Percentiles rank a stretch among this genome's conserved stretches.
phyloP scores from a whole-genome alignment of 371 early-diverging fungal genomes.

The Neoconidiobolus thromboides region DNA sequence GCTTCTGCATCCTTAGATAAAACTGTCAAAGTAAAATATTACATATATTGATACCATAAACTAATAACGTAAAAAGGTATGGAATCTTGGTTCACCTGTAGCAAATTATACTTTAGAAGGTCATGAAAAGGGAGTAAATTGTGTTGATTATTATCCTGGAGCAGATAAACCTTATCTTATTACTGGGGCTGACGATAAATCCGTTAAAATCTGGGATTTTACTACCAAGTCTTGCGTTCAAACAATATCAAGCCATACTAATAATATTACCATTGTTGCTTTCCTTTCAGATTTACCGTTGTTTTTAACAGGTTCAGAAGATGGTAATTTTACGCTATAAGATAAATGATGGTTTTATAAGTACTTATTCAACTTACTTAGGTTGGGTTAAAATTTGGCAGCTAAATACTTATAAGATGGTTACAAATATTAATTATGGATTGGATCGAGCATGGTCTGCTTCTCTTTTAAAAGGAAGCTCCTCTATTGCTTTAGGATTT shows the following conservation, averaged over 20 bases:
- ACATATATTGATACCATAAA: background rate
- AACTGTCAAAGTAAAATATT: constrained; percentile 51
- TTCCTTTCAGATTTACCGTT: constrained; percentile 97
- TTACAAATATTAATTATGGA: constrained; percentile 89
- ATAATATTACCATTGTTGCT: constrained; percentile 86
- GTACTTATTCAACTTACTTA: background rate
- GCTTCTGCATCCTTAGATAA: constrained; percentile 86
- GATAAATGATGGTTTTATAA: background rate
- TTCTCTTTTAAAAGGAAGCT: constrained; percentile 65
- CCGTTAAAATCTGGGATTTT: constrained; percentile 98
- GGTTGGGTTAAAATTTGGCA: constrained; percentile 93
- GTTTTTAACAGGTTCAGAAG: constrained; percentile 92
- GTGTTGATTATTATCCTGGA: constrained; percentile 86
- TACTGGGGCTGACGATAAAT: constrained; percentile 80
- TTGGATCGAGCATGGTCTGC: constrained; percentile 93
- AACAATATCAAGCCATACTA: constrained; percentile 92
- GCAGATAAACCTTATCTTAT: constrained; percentile 90
- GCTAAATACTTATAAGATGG: constrained; percentile 85
- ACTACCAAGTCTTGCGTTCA: constrained; percentile 96
- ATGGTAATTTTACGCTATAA: constrained; percentile 35
- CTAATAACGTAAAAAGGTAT: constrained; percentile 28
- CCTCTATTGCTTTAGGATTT: constrained; percentile 82
- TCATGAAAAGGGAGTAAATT: constrained; percentile 88
- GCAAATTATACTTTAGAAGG: constrained; percentile 90
- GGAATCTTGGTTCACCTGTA: constrained; percentile 60